Conservation (phyloP, 768 basidiomycete genomes). For the Sutorius australiensis region DNA sequence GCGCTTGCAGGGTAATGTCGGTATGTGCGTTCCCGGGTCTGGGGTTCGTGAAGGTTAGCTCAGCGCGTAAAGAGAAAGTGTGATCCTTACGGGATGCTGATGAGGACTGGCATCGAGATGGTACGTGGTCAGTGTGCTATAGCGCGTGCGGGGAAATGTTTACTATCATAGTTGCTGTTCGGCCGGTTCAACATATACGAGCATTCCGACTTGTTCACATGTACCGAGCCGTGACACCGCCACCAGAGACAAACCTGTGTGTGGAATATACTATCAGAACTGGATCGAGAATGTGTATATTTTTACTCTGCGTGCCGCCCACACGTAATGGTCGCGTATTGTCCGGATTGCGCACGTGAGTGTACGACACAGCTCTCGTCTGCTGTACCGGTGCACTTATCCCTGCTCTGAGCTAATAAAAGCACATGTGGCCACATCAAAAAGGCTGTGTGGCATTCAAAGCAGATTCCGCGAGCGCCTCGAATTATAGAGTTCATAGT, state of each 20-base stretch:
- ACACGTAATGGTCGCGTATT: not conserved
- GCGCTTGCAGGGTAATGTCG: not conserved
- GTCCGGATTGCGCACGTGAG: too few relatives aligned
- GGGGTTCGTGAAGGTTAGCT: not conserved
- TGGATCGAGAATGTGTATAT: not conserved
- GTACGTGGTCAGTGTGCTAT: not conserved
- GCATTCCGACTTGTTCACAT: not conserved
- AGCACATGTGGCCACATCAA: not conserved
- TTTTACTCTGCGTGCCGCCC: not conserved
- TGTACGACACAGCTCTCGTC: not conserved
- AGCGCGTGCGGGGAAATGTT: too few relatives aligned
- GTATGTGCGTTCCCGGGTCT: not conserved
- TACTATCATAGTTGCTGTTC: not conserved
- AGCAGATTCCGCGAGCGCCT: not conserved
- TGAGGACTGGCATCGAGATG: not conserved
- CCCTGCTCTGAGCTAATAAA: not conserved
- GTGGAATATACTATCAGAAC: not conserved
- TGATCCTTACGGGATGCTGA: not conserved
- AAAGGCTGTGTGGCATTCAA: not conserved
- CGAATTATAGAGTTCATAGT: not conserved
- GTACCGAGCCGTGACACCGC: not conserved
- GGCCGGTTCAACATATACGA: not conserved
- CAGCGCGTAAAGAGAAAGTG: not conserved
- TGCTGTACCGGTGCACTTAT: not conserved
- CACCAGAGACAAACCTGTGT: not conserved